These are phyloP conservation scores for Extremus antarcticus DNA, from an alignment of 495 filamentous ascomycete genomes.

Conservation along the genomic window DNA sequence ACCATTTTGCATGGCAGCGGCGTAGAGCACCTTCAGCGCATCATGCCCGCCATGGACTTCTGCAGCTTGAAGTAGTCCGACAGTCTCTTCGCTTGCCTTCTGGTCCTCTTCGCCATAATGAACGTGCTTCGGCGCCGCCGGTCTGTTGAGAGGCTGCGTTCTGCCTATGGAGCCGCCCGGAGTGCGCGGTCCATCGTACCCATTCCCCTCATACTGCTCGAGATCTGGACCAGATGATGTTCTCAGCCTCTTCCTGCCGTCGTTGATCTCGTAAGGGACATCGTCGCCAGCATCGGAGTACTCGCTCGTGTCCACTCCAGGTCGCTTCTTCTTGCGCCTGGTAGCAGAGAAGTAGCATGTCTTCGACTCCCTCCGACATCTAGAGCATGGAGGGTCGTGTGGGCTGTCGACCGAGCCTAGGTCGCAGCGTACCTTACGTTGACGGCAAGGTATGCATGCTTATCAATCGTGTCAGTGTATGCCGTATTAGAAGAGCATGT, in stretches of 20 bases:
- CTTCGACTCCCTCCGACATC: slow-evolving; percentile 86
- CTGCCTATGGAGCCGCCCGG: slow-evolving; percentile 52
- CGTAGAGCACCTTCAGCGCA: slow-evolving; percentile 58
- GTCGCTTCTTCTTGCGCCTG: slow-evolving; percentile 72
- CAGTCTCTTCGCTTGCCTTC: slow-evolving; percentile 46
- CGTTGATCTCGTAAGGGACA: slow-evolving; percentile 29
- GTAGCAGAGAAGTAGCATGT: slow-evolving; percentile 97
- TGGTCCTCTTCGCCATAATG: slow-evolving; percentile 31
- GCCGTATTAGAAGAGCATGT: background rate
- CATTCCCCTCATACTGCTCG: slow-evolving; percentile 9
- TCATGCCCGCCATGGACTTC: slow-evolving; percentile 61
- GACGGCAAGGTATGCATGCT: slow-evolving; percentile 75
- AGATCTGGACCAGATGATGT: background rate
- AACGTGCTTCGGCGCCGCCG: slow-evolving; percentile 3
- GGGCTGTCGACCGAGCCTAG: slow-evolving; percentile 90
- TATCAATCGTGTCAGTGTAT: background rate
- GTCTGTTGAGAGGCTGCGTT: slow-evolving; percentile 45
- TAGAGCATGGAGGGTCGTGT: slow-evolving; percentile 83
- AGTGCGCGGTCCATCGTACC: slow-evolving; percentile 43
- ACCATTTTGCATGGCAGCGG: slow-evolving; percentile 43
- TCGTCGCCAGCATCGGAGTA: slow-evolving; percentile 43
- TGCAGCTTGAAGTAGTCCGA: slow-evolving; percentile 48
- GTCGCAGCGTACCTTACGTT: slow-evolving; percentile 88
- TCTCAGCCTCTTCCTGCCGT: slow-evolving; percentile 29
- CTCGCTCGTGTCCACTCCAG: background rate